Evolutionary conservation across 2,329 filamentous ascomycete species (phyloP), one percentile per base, ranked within the genome.

Genomic region (Thielaviopsis cerberus): DNA sequence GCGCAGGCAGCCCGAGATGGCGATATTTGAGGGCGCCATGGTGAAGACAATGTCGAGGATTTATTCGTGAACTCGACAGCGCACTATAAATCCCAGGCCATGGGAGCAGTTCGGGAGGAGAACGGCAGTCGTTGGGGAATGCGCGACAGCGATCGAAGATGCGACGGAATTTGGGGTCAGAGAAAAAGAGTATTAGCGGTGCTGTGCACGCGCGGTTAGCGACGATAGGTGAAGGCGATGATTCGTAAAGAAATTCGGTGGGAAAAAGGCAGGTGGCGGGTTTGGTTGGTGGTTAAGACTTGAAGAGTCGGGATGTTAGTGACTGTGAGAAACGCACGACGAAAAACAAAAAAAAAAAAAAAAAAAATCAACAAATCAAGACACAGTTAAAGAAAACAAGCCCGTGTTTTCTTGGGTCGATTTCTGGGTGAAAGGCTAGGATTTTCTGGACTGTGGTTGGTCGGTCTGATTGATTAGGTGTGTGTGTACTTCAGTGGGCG

Each of bases 11-110:
- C 72, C 71, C 54, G 73, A 73, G 51, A 78, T 71, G 62, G 74
- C 72, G 55, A 72, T 70, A 63, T 69, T 73, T 59, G 73, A 75
- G 41, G 77, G 78, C 60, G 76, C 76, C 78, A 81, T 81, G 60
- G 58, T 69, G 62, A 53, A 55, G 48, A 48, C 17, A 11, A 25
- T 34, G 45, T 59, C 34, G 55, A 55, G 11, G 48, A 41, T 34
- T 48, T 56, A 51, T 37, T 20, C 45, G 13, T 51, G 23, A 51
- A 54, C 17, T 60, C 51, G 34, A 50, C 58, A 10, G 48, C 48
- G 54, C 51, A 25, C 54, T 60, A 60, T 45, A 10, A 51, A 25
- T 60, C 30, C 37, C 48, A n/a, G 53, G 58, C 58, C 61, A 63
- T 63, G 56, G 37, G 37, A 26, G 41, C 41, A 20, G 8, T 24